These are phyloP conservation scores for Dillenia turbinata DNA, from an alignment of 164 flowering plant genomes.

Conservation along the genomic window DNA sequence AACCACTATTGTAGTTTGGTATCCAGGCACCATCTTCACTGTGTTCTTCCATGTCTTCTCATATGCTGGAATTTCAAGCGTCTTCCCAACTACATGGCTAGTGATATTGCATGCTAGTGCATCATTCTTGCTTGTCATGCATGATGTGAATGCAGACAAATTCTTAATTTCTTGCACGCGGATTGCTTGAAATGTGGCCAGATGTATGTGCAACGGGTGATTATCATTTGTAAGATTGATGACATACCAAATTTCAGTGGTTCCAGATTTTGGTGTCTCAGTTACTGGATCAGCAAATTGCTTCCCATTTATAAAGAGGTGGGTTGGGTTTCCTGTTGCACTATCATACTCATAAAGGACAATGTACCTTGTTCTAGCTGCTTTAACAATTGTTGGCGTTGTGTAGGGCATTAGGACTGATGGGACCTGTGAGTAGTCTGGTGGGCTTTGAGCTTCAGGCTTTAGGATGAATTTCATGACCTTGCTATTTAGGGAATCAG, in stretches of 20 bases:
- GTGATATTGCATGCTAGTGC: conserved; percentile 6
- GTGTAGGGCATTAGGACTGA: not conserved
- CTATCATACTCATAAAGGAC: conserved; percentile 12
- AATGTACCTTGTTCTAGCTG: conserved; percentile 9
- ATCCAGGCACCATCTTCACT: conserved; percentile 14
- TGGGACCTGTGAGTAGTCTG: conserved; percentile 7
- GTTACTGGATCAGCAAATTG: conserved; percentile 9
- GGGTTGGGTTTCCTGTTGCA: conserved; percentile 4
- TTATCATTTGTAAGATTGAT: conserved; percentile 13
- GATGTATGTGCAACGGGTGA: conserved; percentile 15
- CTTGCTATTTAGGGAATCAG: conserved; percentile 1
- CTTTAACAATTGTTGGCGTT: not conserved
- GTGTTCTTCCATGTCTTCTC: conserved; percentile 15
- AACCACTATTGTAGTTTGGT: conserved; percentile 4
- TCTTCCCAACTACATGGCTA: not conserved
- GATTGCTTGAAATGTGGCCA: conserved; percentile 7
- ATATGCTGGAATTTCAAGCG: not conserved
- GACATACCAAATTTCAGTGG: conserved; percentile 13
- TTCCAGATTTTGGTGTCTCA: conserved; percentile 10
- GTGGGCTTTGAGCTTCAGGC: not conserved
- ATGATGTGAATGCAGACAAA: conserved; percentile 1
- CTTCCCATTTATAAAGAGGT: conserved; percentile 12
- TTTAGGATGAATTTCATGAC: conserved; percentile 7
- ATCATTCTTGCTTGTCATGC: conserved; percentile 9
- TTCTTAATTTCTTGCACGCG: conserved; percentile 1